phyloP scores from a whole-genome alignment of 129 eudicot species.

The Gnaphalium uliginosum region DNA sequence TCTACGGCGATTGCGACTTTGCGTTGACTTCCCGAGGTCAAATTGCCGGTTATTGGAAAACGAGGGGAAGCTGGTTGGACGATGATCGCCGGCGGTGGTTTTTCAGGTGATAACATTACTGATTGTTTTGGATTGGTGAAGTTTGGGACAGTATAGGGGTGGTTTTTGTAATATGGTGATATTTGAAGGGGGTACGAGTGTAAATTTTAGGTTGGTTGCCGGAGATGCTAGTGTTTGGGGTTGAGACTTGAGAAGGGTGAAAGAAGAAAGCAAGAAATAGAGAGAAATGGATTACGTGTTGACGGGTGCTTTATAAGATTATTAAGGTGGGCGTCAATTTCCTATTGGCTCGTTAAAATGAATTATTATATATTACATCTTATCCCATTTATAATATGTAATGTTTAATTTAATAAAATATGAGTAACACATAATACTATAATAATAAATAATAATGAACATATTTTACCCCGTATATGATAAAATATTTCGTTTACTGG shows the following conservation, averaged over 20 bases:
- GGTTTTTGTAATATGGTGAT: background rate
- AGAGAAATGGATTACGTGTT: constrained; percentile 12
- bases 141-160: background rate
- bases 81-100: constrained; percentile 40
- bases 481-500: no score
- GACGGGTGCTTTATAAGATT: constrained; percentile 27
- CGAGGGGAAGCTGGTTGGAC: constrained; percentile 75
- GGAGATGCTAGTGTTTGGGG: background rate
- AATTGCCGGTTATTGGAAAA: constrained; percentile 42
- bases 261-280: constrained; percentile 9
- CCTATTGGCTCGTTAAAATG: background rate
- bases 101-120: constrained; percentile 42
- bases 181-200: constrained; percentile 14
- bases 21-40: constrained; percentile 49
- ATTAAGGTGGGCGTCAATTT: constrained; percentile 25
- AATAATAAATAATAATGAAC: no score
- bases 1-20: constrained; percentile 80
- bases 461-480: no score
- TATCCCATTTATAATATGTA: no score
- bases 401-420: no score
- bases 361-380: no score
- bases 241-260: constrained; percentile 20
- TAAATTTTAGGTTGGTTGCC: background rate
- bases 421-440: no score
- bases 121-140: background rate